Conservation (phyloP, 2,329 filamentous ascomycete species). For the Westerdykella sp. region DNA sequence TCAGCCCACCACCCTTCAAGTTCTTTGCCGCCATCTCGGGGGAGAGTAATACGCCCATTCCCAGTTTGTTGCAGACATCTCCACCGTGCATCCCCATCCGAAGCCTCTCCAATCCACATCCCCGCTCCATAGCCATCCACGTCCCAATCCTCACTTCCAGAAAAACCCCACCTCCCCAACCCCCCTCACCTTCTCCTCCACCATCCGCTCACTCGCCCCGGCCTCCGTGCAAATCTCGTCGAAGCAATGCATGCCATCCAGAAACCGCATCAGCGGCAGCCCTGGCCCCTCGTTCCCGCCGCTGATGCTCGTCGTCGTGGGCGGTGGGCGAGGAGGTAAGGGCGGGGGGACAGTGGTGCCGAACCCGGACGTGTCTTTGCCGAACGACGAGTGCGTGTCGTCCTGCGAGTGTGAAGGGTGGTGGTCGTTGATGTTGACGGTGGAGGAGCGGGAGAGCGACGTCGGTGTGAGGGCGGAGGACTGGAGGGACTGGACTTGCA, state of each 20-base stretch:
- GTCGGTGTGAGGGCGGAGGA: too few relatives aligned
- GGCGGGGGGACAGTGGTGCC: not conserved
- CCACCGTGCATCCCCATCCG: too few relatives aligned
- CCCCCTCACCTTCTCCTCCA: slow-evolving; percentile 56
- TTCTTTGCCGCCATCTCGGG: too few relatives aligned
- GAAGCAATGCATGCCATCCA: slow-evolving; percentile 69
- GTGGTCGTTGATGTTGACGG: too few relatives aligned
- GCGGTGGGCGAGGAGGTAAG: not conserved
- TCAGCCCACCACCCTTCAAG: too few relatives aligned
- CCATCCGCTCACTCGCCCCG: slow-evolving; percentile 62
- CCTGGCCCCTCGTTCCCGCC: slow-evolving; percentile 15
- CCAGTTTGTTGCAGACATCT: too few relatives aligned
- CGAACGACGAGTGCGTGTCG: too few relatives aligned
- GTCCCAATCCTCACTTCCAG: slow-evolving; percentile 3
- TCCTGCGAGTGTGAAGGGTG: too few relatives aligned
- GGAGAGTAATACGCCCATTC: too few relatives aligned
- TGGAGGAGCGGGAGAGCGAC: too few relatives aligned
- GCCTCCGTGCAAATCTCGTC: slow-evolving; percentile 78
- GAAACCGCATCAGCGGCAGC: slow-evolving; percentile 56
- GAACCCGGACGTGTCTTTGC: too few relatives aligned
- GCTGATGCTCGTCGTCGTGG: slow-evolving; percentile 1
- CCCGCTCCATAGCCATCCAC: not conserved
- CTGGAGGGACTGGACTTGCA: too few relatives aligned
- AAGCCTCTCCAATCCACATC: not conserved
- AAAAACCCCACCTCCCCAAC: slow-evolving; percentile 32